These are phyloP conservation scores for Ophiosphaerella korrae DNA, from an alignment of 2,329 filamentous ascomycete genomes.

Conservation along the genomic window DNA sequence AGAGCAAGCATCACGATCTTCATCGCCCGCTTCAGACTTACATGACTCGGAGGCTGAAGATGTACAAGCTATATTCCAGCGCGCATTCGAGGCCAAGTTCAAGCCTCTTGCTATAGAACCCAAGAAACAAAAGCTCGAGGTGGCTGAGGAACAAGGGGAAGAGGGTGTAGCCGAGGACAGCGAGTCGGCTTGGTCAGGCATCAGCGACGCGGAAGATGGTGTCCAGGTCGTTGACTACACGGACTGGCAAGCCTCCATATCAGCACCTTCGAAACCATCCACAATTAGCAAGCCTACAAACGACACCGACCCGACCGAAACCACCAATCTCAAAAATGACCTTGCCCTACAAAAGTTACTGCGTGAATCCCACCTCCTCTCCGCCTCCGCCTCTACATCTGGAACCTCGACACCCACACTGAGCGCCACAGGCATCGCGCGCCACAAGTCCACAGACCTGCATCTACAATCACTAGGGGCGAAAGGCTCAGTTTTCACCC, in stretches of 20 bases:
- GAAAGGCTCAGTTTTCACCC: constrained; percentile 74
- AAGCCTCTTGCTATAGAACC: constrained; percentile 64
- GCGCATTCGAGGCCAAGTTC: constrained; percentile 88
- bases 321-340: constrained; percentile 81
- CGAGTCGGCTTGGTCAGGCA: constrained; percentile 65
- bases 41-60: constrained; percentile 54
- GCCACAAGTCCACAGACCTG: constrained; percentile 82
- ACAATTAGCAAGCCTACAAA: constrained; percentile 21
- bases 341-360: constrained; percentile 89
- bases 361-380: constrained; percentile 86
- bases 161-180: constrained; percentile 39
- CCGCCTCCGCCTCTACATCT: constrained; percentile 59
- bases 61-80: constrained; percentile 76
- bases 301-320: constrained; percentile 61
- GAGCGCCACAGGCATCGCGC: constrained; percentile 66
- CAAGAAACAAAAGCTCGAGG: constrained; percentile 33
- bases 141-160: constrained; percentile 34
- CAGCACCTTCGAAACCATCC: constrained; percentile 20
- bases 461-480: constrained; percentile 81
- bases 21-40: constrained; percentile 33
- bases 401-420: constrained; percentile 47
- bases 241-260: constrained; percentile 45
- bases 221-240: constrained; percentile 53
- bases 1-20: constrained; percentile 31
- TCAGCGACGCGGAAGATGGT: constrained; percentile 52